Evolutionary conservation across 2,329 filamentous ascomycete genomes (phyloP), one percentile per base, ranked within the genome.

Genomic region (Monosporascus sp.): DNA sequence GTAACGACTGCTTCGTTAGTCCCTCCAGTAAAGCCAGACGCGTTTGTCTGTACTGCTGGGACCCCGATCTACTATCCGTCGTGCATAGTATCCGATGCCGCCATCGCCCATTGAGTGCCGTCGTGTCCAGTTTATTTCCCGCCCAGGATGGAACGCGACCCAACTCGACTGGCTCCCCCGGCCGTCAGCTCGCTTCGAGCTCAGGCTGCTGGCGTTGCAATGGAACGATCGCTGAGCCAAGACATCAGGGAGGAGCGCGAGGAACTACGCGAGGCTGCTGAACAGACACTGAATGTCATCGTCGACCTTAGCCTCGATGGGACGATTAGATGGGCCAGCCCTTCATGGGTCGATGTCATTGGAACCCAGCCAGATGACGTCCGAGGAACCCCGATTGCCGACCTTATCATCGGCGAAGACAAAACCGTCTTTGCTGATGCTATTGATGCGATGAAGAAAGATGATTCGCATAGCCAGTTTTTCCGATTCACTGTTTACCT

Each of bases 231-330:
- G 14, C 75, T 94, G 60, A 97, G 89, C 72, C 85, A 91, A 72
- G 87, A 96, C 69, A 97, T 97, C 64, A 87, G 90, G 62, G 90
- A 95, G 66, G 91, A 97, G 75, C 84, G 92, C 57, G 89, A 96
- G 68, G 93, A 97, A 68, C 81, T 99, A 61, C 91, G 92, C 66
- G 90, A 96, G 75, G 94, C 93, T 41, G 94, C 93, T 49, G 93
- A 97, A 73, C 90, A 97, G 75, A 97, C 92, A 22, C 80, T 96
- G 68, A 99, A 97, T 71, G 89, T 96, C 58, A 96, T 99, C 68
- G 81, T 99, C 67, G 93, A 99, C 73, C 79, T 99, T 59, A 90
- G 91, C 65, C 81, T 97, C 52, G 89, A 97, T 66, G 90, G 90
- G 59, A 88, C 84, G 56, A 88, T 99, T 64, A 88, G 91, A 72